phyloP scores from a whole-genome alignment of 306 rosid species.

The Glycine latifolia region DNA sequence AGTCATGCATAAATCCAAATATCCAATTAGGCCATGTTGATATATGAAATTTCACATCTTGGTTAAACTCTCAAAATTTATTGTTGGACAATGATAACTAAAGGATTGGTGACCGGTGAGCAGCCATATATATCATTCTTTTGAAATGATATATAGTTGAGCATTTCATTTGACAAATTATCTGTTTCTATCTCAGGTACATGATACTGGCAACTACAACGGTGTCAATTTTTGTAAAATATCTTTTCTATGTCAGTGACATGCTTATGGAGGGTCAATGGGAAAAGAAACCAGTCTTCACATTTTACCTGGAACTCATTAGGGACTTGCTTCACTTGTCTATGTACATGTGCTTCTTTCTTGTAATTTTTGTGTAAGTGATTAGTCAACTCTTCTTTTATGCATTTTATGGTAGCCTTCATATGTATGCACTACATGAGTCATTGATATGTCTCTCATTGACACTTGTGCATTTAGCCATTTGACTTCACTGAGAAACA shows the following conservation, averaged over 20 bases:
- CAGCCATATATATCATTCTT: not conserved
- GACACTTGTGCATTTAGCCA: not conserved
- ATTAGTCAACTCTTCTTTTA: slow-evolving; percentile 35
- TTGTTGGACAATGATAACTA: not conserved
- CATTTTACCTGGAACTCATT: slow-evolving; percentile 93
- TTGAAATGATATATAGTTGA: slow-evolving; percentile 23
- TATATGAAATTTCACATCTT: not conserved
- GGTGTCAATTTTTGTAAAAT: slow-evolving; percentile 87
- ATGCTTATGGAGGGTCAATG: slow-evolving; percentile 99
- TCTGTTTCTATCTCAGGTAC: slow-evolving; percentile 74
- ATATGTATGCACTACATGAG: slow-evolving; percentile 9
- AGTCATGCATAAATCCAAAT: slow-evolving; percentile 20
- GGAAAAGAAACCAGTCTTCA: slow-evolving; percentile 96
- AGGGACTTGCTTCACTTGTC: slow-evolving; percentile 98
- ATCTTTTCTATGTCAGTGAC: slow-evolving; percentile 89
- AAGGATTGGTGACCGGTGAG: not conserved
- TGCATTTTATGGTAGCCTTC: slow-evolving; percentile 23
- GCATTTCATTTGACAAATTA: slow-evolving; percentile 31
- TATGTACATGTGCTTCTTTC: slow-evolving; percentile 95
- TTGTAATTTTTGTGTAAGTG: slow-evolving; percentile 94
- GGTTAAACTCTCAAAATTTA: slow-evolving; percentile 11
- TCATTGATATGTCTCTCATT: slow-evolving; percentile 5
- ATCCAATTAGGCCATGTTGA: slow-evolving; percentile 17
- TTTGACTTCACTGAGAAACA: slow-evolving; percentile 21
- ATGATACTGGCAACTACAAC: slow-evolving; percentile 97